Conservation (phyloP, 148 eudicot species). For the Rhododendron ovatum region DNA sequence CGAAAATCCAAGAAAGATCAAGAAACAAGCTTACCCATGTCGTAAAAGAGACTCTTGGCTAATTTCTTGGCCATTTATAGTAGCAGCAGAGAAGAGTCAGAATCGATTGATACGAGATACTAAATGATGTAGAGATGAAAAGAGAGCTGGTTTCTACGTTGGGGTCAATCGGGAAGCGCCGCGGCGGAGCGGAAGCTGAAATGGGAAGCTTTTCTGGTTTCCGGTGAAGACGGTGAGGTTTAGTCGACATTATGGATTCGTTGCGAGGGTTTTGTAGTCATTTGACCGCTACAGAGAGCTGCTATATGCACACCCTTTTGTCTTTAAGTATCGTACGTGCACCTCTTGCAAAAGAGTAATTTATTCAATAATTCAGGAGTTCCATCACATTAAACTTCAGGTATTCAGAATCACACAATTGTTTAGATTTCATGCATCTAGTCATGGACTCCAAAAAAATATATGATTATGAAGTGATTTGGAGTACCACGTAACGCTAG, state of each 20-base stretch:
- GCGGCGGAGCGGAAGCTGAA: neutral
- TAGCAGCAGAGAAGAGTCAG: neutral
- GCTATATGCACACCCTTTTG: neutral
- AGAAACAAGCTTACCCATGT: constrained; percentile 25
- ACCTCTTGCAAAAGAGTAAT: no score
- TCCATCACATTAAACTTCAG: rapidly evolving
- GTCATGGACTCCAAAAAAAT: no score
- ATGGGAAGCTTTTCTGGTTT: neutral
- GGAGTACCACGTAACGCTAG: no score
- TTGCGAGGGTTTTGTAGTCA: neutral
- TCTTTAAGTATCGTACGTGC: no score
- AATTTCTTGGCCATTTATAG: constrained; percentile 26
- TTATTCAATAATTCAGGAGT: no score
- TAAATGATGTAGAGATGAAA: neutral
- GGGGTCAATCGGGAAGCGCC: neutral
- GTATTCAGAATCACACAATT: no score
- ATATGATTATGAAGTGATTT: no score
- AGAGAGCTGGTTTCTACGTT: neutral
- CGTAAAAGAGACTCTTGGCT: constrained; percentile 16
- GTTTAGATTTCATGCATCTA: no score
- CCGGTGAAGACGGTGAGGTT: neutral
- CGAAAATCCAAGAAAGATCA: neutral
- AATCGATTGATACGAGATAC: neutral
- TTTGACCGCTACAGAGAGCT: neutral
- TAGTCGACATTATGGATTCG: neutral